phyloP scores from a whole-genome alignment of 2,329 filamentous ascomycete species.

The Colletotrichum phormii region DNA sequence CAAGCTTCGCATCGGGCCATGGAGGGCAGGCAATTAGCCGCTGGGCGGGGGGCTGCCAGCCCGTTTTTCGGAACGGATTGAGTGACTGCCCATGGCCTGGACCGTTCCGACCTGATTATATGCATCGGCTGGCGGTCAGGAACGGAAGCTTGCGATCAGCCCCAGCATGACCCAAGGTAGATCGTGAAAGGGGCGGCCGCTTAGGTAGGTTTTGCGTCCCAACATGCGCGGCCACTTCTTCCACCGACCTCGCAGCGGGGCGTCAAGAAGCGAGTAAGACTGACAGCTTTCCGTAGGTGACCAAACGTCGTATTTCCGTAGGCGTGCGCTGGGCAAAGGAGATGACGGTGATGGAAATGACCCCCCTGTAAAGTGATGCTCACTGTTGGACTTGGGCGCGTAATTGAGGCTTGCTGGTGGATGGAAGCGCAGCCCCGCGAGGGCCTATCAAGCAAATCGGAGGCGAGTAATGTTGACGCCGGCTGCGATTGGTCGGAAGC shows the following conservation, averaged over 20 bases:
- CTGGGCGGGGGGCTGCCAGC: constrained; percentile 2
- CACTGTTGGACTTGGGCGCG: constrained; percentile 55
- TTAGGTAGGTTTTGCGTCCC: constrained; percentile 1
- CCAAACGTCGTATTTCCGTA: constrained; percentile 9
- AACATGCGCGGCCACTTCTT: constrained; percentile 29
- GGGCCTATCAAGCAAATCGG: constrained; percentile 59
- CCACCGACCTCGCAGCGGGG: constrained; percentile 43
- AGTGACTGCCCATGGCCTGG: constrained; percentile 21
- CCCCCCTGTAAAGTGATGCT: constrained; percentile 52
- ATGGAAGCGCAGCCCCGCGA: constrained; percentile 53
- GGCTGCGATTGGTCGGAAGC: constrained; percentile 54
- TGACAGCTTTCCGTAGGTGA: neutral
- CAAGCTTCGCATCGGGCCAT: constrained; percentile 22
- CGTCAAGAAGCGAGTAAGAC: constrained; percentile 47
- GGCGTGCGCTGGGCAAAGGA: constrained; percentile 30
- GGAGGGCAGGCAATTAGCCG: constrained; percentile 15
- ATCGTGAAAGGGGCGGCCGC: neutral
- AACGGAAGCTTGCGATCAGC: neutral
- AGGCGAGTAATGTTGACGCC: constrained; percentile 50
- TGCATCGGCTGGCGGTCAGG: constrained; percentile 15
- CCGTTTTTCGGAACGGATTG: constrained; percentile 23
- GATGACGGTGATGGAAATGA: constrained; percentile 40
- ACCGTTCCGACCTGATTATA: constrained; percentile 14
- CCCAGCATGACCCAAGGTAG: neutral
- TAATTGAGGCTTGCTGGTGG: constrained; percentile 64